Evolutionary conservation across 1,139 yeast genomes (phyloP).

Genomic region (Maudiozyma humilis): DNA sequence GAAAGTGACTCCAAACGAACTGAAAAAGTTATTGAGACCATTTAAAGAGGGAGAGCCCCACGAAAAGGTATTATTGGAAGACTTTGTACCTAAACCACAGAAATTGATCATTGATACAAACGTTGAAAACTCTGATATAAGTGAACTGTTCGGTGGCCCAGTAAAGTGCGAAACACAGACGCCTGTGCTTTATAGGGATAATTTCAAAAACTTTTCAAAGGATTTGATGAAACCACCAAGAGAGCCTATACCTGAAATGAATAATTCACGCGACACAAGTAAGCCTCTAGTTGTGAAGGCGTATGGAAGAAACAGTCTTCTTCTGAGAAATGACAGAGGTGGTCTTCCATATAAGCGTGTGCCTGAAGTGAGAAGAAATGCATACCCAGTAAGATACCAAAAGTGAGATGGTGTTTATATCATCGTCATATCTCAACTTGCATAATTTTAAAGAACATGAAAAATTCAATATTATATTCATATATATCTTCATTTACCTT

Average conservation of each 20-base stretch:
- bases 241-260: conserved; percentile 25
- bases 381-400: conserved; percentile 19
- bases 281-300: conserved; percentile 29
- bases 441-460: no score
- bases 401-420: neutral
- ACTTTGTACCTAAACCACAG: conserved; percentile 4
- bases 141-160: conserved; percentile 27
- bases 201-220: conserved; percentile 23
- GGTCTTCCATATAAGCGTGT: conserved; percentile 30
- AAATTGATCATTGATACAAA: conserved; percentile 6
- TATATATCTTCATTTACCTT: no score
- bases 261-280: conserved; percentile 7
- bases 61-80: conserved; percentile 21
- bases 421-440: no score
- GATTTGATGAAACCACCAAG: conserved; percentile 22
- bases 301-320: conserved; percentile 28
- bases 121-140: conserved; percentile 23
- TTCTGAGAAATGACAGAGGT: conserved; percentile 30
- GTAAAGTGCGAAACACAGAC: conserved; percentile 20
- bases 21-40: conserved; percentile 29
- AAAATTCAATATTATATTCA: no score
- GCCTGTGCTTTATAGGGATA: conserved; percentile 20
- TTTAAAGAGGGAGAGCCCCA: conserved; percentile 31
- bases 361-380: conserved; percentile 27
- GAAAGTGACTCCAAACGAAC: conserved; percentile 24